Conservation (phyloP, 176 grass and related monocot genomes). For the Alloteropsis semialata region DNA sequence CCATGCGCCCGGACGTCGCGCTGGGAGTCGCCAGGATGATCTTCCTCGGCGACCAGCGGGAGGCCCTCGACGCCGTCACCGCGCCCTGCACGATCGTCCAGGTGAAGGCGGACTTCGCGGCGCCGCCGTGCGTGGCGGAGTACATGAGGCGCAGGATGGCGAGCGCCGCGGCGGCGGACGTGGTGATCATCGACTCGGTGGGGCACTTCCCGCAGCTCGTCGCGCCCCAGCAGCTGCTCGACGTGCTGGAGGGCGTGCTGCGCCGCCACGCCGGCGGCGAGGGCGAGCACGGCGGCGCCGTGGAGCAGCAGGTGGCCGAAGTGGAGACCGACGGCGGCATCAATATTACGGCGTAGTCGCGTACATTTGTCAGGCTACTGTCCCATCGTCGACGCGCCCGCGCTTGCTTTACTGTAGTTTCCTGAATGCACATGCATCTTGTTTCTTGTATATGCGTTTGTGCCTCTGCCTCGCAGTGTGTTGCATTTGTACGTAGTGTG, state of each 20-base stretch:
- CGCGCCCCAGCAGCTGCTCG: slow-evolving; percentile 22
- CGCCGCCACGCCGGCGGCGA: neutral
- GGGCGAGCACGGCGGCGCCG: neutral
- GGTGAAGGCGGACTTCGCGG: slow-evolving; percentile 41
- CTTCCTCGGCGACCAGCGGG: slow-evolving; percentile 66
- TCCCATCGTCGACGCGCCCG: too few species aligned
- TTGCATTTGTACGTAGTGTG: too few species aligned
- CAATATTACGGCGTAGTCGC: neutral
- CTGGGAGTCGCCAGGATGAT: slow-evolving; percentile 45
- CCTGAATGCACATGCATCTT: too few species aligned
- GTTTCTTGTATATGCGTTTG: too few species aligned
- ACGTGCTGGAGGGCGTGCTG: slow-evolving; percentile 43
- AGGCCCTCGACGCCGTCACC: slow-evolving; percentile 24
- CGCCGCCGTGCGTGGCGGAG: slow-evolving; percentile 36
- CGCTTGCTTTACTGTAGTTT: too few species aligned
- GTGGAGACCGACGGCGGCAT: neutral
- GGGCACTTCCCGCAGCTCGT: slow-evolving; percentile 83
- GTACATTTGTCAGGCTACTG: too few species aligned
- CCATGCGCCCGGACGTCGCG: slow-evolving; percentile 56
- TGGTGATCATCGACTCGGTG: slow-evolving; percentile 44
- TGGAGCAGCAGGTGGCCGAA: neutral
- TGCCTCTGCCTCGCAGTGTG: too few species aligned
- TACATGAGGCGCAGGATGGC: slow-evolving; percentile 53
- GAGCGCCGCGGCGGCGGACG: neutral
- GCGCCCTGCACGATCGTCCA: slow-evolving; percentile 57